Conservation (phyloP, 768 basidiomycete species). For the Galerina marginata region DNA sequence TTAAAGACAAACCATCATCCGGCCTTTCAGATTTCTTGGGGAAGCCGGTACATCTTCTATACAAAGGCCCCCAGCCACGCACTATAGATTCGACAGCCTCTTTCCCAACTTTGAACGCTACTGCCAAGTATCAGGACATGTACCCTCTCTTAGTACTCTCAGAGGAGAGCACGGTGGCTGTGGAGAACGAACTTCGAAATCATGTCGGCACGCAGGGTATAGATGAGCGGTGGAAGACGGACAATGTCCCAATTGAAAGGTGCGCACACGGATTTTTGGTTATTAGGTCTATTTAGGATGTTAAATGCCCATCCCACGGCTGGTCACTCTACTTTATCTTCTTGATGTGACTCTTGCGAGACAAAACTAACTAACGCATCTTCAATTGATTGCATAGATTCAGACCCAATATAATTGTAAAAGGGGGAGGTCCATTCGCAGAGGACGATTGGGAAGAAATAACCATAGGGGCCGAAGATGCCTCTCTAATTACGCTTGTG, state of each 20-base stretch:
- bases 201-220: constrained; percentile 56
- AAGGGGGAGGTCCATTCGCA: constrained; percentile 70
- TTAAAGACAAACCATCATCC: constrained; percentile 50
- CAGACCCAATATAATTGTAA: constrained; percentile 76
- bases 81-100: constrained; percentile 51
- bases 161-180: constrained; percentile 62
- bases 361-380: background rate
- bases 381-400: constrained; percentile 51
- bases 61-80: constrained; percentile 68
- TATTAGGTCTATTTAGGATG: background rate
- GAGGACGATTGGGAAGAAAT: constrained; percentile 77
- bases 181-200: constrained; percentile 53
- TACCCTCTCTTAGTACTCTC: constrained; percentile 73
- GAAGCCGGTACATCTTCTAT: constrained; percentile 63
- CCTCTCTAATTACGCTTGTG: constrained; percentile 60
- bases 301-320: background rate
- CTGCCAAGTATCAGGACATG: constrained; percentile 68
- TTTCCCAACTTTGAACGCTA: constrained; percentile 64
- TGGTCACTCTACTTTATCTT: background rate
- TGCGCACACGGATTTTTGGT: constrained; percentile 29
- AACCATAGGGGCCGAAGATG: constrained; percentile 46
- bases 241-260: constrained; percentile 63
- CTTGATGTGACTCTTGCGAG: background rate
- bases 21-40: constrained; percentile 68
- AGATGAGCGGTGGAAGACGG: constrained; percentile 56